Percentiles rank a stretch among this genome's conserved stretches.
Conservation (phyloP, 768 basidiomycete genomes). For the Psilocybe azurescens region DNA sequence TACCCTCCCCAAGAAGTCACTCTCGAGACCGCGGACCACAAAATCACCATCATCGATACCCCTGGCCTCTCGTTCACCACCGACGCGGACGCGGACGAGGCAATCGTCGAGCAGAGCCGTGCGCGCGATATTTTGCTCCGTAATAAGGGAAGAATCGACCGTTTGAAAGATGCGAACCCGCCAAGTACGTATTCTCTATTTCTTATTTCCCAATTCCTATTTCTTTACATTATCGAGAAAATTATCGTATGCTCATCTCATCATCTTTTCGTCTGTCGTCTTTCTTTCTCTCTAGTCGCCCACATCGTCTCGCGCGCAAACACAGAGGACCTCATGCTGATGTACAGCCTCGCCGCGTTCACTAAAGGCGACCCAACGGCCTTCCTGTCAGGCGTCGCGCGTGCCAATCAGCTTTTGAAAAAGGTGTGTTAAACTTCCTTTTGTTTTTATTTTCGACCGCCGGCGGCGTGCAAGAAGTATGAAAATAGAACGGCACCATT, state of each 20-base stretch:
- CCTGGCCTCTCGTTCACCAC: constrained; percentile 76
- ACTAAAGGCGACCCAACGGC: constrained; percentile 65
- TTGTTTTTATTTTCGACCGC: neutral
- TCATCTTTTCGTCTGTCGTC: neutral
- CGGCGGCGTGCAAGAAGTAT: neutral
- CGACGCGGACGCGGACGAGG: constrained; percentile 38
- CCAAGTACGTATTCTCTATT: constrained; percentile 54
- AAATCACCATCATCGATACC: constrained; percentile 80
- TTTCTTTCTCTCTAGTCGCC: constrained; percentile 47
- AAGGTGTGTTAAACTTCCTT: constrained; percentile 53
- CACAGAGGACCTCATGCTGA: constrained; percentile 87
- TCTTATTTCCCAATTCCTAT: neutral
- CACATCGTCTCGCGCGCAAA: constrained; percentile 73
- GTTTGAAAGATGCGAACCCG: constrained; percentile 78
- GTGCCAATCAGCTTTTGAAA: constrained; percentile 75
- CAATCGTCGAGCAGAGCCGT: constrained; percentile 38
- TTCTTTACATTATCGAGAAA: constrained; percentile 10
- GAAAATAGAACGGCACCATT: neutral
- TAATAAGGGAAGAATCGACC: constrained; percentile 82
- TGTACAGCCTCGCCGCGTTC: constrained; percentile 86
- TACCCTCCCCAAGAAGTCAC: constrained; percentile 63
- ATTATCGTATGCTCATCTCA: neutral
- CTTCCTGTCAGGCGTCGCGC: constrained; percentile 80
- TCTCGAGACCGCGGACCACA: constrained; percentile 49
- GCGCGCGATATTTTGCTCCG: constrained; percentile 80